Evolutionary conservation across 2,329 filamentous ascomycete species (phyloP), one percentile per base, ranked within the genome.

Genomic region (Coniella lustricola): DNA sequence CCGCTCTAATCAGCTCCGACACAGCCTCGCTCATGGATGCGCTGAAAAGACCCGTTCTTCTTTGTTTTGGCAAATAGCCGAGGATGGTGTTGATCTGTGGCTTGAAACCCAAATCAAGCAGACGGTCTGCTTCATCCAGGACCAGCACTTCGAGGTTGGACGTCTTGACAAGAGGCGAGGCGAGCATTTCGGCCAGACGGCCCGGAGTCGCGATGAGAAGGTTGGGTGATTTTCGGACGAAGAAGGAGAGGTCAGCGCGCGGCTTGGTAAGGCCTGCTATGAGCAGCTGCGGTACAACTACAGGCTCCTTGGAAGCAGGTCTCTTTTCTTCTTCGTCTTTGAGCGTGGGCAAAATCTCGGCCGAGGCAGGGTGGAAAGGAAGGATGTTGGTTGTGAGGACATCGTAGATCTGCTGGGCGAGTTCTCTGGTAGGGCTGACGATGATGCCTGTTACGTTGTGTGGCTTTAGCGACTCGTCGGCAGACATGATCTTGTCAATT

Each of bases 1-100:
- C 93, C 7, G 96, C 89, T 32, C 90, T 80, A 45, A 98, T 90
- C 47, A 98, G 85, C 62, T 96, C 87, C 54, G 90, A 84, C 1
- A 98, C 87, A 2, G 93, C 93, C 62, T 97, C 93, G 58, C 86
- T 93, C n/a, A 98, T 87, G 59, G 87, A 94, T 12, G 93, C 93
- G 60, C 89, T 95, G 68, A 97, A 98, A 0, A 98, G 71, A 0
- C 93, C 93, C 0, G 93, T 98, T 42, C 93, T 79, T 44, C 93
- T 77, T 64, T 98, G 93, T 62, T 98, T 98, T 0, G 93, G 93
- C 5, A 98, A 70, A 14, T 86, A 79, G 0, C 81, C 80, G 18
- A 98, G 70, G 35, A 97, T 95, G 48, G 82, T 87, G 57, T 93
- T 88, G 22, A 98, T 68, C 57, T 95, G 90, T 48, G 87, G 84